A percentile compares a stretch with the other conserved stretches of the same genome.
phyloP scores from a whole-genome alignment of 2,329 filamentous ascomycete species.

The Sclerotinia spermophila region DNA sequence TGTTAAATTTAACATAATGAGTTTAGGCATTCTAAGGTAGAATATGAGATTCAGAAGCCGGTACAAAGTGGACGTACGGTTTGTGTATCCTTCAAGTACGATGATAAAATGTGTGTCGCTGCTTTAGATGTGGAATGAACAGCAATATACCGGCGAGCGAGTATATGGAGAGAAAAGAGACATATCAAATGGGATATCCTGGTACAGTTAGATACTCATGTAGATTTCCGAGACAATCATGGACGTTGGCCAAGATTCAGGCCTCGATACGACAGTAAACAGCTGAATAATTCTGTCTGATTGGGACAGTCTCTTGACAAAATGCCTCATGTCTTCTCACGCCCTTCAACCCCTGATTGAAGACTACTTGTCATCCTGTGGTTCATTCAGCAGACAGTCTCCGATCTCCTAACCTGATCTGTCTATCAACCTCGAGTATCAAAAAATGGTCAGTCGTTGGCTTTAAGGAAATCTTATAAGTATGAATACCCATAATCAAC shows the following conservation, averaged over 20 bases:
- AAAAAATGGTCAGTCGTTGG: not conserved
- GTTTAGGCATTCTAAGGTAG: not conserved
- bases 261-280: not conserved
- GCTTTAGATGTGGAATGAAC: not conserved
- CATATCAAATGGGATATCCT: not conserved
- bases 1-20: not conserved
- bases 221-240: not conserved
- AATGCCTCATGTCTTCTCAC: not conserved
- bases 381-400: not conserved
- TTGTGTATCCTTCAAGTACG: too few species aligned
- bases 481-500: not conserved
- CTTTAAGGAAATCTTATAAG: not conserved
- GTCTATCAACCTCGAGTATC: not conserved
- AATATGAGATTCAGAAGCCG: not conserved
- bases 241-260: not conserved
- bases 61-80: not conserved
- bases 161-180: not conserved
- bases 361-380: not conserved
- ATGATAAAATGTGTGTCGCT: not conserved
- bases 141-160: too few species aligned
- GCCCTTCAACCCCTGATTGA: conserved; percentile 2
- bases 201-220: not conserved
- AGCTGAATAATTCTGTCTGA: not conserved
- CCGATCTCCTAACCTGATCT: not conserved
- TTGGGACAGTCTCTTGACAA: not conserved